Percentiles rank a stretch among this genome's conserved stretches.
Evolutionary conservation across 768 basidiomycete genomes (phyloP).

Genomic region (Lactarius indigo): DNA sequence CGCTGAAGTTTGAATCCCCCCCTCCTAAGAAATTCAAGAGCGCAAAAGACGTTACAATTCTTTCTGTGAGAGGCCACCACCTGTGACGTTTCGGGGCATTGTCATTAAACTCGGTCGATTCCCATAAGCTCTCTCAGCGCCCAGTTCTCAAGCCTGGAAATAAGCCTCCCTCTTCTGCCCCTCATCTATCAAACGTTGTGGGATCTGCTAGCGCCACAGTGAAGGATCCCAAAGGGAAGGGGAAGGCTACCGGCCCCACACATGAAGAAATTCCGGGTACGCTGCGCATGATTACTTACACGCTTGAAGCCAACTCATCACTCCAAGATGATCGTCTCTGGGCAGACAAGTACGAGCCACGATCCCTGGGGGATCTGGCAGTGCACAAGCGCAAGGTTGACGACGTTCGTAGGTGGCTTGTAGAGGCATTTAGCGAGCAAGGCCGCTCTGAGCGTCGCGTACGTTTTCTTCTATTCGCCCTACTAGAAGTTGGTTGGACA

Average conservation of each 20-base stretch:
- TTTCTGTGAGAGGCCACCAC: conserved; percentile 10
- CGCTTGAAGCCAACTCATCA: not conserved
- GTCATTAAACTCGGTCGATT: conserved; percentile 6
- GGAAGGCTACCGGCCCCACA: conserved; percentile 19
- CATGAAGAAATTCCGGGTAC: conserved; percentile 3
- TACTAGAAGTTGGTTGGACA: not conserved
- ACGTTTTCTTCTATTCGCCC: conserved; percentile 29
- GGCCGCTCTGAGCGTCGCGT: conserved; percentile 75
- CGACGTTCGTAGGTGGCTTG: conserved; percentile 71
- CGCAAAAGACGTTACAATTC: conserved; percentile 11
- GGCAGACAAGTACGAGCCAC: conserved; percentile 36
- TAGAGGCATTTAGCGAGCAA: conserved; percentile 67
- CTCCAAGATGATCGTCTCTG: conserved; percentile 29
- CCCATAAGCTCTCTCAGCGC: conserved; percentile 13
- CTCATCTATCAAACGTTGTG: not conserved
- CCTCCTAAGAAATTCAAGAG: conserved; percentile 22
- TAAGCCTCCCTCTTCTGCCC: not conserved
- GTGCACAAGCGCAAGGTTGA: conserved; percentile 79
- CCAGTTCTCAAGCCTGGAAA: conserved; percentile 1
- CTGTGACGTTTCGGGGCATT: not conserved
- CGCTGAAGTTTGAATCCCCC: conserved; percentile 19
- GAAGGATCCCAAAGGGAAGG: conserved; percentile 29
- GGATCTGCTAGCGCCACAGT: not conserved
- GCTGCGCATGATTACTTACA: not conserved
- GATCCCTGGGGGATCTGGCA: conserved; percentile 60